phyloP scores from a whole-genome alignment of 2,329 filamentous ascomycete species.

The Colletotrichum somersetense region DNA sequence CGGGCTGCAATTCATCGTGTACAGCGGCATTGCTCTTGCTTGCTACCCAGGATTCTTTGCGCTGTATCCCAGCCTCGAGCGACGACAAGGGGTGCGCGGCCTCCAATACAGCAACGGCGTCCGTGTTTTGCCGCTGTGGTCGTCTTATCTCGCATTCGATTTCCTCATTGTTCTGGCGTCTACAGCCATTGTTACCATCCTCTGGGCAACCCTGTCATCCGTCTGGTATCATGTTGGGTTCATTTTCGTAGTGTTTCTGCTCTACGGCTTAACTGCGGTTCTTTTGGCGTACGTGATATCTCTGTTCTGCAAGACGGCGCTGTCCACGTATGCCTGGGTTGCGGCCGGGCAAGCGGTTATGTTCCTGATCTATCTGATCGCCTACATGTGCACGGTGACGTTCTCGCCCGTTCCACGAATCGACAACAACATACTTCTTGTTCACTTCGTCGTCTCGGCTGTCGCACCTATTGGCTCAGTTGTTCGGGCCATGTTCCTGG shows the following conservation, averaged over 20 bases:
- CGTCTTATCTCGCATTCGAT: slow-evolving; percentile 86
- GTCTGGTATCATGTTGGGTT: slow-evolving; percentile 86
- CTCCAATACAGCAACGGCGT: slow-evolving; percentile 95
- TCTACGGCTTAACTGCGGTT: slow-evolving; percentile 81
- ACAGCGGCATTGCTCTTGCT: slow-evolving; percentile 83
- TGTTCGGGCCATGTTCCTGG: slow-evolving; percentile 79
- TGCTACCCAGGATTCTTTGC: slow-evolving; percentile 89
- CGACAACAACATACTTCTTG: slow-evolving; percentile 74
- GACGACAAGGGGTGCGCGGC: slow-evolving; percentile 81
- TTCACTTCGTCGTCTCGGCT: slow-evolving; percentile 80
- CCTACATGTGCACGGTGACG: slow-evolving; percentile 71
- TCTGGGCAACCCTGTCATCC: slow-evolving; percentile 74
- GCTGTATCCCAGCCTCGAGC: slow-evolving; percentile 88
- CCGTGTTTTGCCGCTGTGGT: slow-evolving; percentile 83
- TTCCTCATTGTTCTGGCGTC: slow-evolving; percentile 78
- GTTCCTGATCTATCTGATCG: slow-evolving; percentile 79
- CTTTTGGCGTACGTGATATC: slow-evolving; percentile 86
- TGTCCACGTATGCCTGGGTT: slow-evolving; percentile 86
- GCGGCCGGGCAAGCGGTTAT: slow-evolving; percentile 80
- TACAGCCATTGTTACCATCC: slow-evolving; percentile 74
- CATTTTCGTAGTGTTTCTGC: slow-evolving; percentile 74
- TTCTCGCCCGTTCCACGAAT: slow-evolving; percentile 79
- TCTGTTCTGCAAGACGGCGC: slow-evolving; percentile 81
- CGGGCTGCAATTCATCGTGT: slow-evolving; percentile 82
- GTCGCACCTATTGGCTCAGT: slow-evolving; percentile 84